Percentiles rank a stretch among this genome's conserved stretches.
Evolutionary conservation across 192 early-diverging fungal species (phyloP).

Genomic region (Mortierella antarctica): DNA sequence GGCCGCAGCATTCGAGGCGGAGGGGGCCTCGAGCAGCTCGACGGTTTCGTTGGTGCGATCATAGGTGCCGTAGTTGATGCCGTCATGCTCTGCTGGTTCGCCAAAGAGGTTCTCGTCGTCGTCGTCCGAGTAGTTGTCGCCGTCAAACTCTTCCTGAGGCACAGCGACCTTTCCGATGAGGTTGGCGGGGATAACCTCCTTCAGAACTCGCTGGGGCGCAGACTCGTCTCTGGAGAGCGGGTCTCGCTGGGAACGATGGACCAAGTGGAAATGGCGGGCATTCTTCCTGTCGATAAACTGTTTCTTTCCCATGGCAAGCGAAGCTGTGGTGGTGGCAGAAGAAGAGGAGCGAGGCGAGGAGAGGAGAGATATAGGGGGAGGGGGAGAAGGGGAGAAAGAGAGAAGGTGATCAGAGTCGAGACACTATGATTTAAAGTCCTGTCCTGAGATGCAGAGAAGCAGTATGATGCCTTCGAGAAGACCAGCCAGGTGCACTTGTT

Average conservation of each 20-base stretch:
- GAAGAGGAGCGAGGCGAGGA: no score
- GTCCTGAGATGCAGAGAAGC: no score
- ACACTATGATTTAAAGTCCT: not conserved
- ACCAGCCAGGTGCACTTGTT: no score
- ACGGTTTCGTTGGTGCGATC: slow-evolving; percentile 54
- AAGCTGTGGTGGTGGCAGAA: no score
- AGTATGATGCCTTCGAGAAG: no score
- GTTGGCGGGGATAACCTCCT: slow-evolving; percentile 79
- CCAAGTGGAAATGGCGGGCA: slow-evolving; percentile 88
- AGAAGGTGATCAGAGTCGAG: not conserved
- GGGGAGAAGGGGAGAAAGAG: no score
- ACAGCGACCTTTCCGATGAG: slow-evolving; percentile 52
- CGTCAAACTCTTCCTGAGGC: slow-evolving; percentile 48
- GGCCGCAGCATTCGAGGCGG: not conserved
- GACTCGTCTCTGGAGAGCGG: slow-evolving; percentile 87
- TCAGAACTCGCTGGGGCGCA: slow-evolving; percentile 82
- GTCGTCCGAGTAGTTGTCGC: slow-evolving; percentile 14
- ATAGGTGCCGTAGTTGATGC: slow-evolving; percentile 51
- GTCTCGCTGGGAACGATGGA: slow-evolving; percentile 96
- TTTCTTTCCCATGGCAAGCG: slow-evolving; percentile 68
- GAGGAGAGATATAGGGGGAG: not conserved
- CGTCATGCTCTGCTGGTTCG: slow-evolving; percentile 25
- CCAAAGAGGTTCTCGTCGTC: slow-evolving; percentile 56
- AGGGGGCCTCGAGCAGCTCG: slow-evolving; percentile 51
- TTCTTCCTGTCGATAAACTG: slow-evolving; percentile 90